These are phyloP conservation scores for Porphyra umbilicalis DNA, from an alignment of 31 red algal species.

Conservation along the genomic window DNA sequence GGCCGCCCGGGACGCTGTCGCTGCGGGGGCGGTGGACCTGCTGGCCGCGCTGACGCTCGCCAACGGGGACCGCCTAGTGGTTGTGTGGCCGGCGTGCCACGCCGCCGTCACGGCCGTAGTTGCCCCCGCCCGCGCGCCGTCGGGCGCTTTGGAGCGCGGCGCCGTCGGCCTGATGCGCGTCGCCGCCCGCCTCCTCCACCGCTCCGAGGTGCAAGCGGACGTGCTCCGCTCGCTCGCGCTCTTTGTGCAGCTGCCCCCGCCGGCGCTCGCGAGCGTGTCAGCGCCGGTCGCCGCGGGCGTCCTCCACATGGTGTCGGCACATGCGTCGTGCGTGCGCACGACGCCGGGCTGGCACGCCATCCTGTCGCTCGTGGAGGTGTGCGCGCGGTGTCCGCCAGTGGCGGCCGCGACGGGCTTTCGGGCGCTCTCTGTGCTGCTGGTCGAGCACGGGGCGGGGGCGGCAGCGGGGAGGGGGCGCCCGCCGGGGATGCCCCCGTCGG, in stretches of 20 bases:
- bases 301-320: constrained; percentile 48
- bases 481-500: background rate
- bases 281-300: constrained; percentile 59
- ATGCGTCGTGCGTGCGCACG: constrained; percentile 48
- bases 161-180: constrained; percentile 74
- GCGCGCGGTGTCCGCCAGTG: constrained; percentile 36
- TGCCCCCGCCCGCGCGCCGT: constrained; percentile 34
- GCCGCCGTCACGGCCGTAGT: constrained; percentile 51
- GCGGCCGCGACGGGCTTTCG: constrained; percentile 49
- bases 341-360: constrained; percentile 71
- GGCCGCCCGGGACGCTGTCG: constrained; percentile 57
- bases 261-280: constrained; percentile 50
- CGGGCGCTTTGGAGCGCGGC: constrained; percentile 62
- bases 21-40: constrained; percentile 69
- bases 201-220: constrained; percentile 48
- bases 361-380: constrained; percentile 47
- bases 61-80: constrained; percentile 58
- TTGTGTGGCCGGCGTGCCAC: constrained; percentile 74
- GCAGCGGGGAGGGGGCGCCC: background rate
- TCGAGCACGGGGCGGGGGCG: constrained; percentile 3
- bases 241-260: constrained; percentile 49
- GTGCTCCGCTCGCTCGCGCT: constrained; percentile 72
- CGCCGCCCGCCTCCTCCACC: constrained; percentile 52
- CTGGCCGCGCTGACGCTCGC: constrained; percentile 71
- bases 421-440: constrained; percentile 46